Evolutionary conservation across 805 yeast genomes (phyloP).

Genomic region (Cyberlindnera euphorbiiphila): DNA sequence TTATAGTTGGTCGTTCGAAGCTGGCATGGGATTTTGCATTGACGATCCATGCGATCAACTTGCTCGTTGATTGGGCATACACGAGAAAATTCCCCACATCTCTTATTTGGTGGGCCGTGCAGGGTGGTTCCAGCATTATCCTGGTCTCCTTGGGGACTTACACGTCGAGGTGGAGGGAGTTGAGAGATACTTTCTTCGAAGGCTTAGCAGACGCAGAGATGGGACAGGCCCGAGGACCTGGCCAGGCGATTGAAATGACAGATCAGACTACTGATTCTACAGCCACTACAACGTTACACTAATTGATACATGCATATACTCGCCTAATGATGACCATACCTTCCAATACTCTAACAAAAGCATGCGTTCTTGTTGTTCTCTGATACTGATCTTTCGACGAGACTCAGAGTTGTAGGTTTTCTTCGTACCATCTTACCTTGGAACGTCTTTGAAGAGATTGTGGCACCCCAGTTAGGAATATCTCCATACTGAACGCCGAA

Average conservation of each 20-base stretch:
- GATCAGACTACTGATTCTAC: constrained; percentile 11
- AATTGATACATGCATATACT: not conserved
- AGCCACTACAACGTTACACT: not conserved
- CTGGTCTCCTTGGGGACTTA: constrained; percentile 83
- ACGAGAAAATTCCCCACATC: constrained; percentile 66
- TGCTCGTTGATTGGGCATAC: constrained; percentile 63
- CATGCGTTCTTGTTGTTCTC: constrained; percentile 9
- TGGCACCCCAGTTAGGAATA: constrained; percentile 24
- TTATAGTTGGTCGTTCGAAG: constrained; percentile 89
- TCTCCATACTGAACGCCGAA: constrained; percentile 53
- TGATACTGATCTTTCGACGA: constrained; percentile 15
- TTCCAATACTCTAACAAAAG: constrained; percentile 6
- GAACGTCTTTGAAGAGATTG: constrained; percentile 9
- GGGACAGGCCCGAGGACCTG: constrained; percentile 29
- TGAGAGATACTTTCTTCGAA: constrained; percentile 85
- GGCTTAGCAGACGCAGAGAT: constrained; percentile 63
- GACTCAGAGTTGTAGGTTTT: constrained; percentile 18
- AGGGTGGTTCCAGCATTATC: constrained; percentile 58
- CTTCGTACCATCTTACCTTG: constrained; percentile 9
- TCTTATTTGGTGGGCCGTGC: constrained; percentile 82
- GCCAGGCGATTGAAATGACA: constrained; percentile 25
- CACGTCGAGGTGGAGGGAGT: constrained; percentile 87
- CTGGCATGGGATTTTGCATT: constrained; percentile 95
- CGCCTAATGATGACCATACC: too few species aligned
- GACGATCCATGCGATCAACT: constrained; percentile 82